These are phyloP conservation scores for Dioszegia hungarica DNA, from an alignment of 768 basidiomycete species.

Conservation along the genomic window DNA sequence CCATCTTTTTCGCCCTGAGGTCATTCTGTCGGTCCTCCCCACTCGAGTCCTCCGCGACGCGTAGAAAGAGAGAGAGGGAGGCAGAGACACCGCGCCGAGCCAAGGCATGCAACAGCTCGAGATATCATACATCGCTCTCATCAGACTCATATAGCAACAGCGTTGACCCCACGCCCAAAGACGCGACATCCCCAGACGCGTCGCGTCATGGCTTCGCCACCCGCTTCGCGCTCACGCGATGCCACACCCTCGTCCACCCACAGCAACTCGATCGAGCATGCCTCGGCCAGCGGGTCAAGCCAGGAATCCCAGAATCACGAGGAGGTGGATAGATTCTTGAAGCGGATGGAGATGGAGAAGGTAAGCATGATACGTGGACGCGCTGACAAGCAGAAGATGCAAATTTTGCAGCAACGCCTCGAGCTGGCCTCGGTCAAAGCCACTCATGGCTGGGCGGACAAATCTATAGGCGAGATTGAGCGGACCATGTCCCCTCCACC, in stretches of 20 bases:
- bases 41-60: conserved; percentile 1
- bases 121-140: too few relatives aligned
- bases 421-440: conserved; percentile 43
- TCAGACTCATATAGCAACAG: too few relatives aligned
- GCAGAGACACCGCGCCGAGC: too few relatives aligned
- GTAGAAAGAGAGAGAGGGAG: too few relatives aligned
- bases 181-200: too few relatives aligned
- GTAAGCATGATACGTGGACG: conserved; percentile 16
- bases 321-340: conserved; percentile 36
- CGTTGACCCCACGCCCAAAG: too few relatives aligned
- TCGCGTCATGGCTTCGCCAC: conserved; percentile 2
- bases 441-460: conserved; percentile 38
- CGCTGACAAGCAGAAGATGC: conserved; percentile 16
- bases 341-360: conserved; percentile 44
- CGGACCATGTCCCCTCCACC: conserved; percentile 25
- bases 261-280: conserved; percentile 5
- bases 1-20: not conserved
- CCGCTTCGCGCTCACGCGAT: too few relatives aligned
- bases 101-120: too few relatives aligned
- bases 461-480: conserved; percentile 41
- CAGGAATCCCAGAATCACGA: conserved; percentile 4
- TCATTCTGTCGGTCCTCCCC: not conserved
- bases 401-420: conserved; percentile 35
- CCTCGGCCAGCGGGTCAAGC: conserved; percentile 11
- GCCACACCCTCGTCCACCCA: conserved; percentile 9